Evolutionary conservation across 2,329 filamentous ascomycete genomes (phyloP), one percentile per base, ranked within the genome.

Genomic region (Talaromyces funiculosus): DNA sequence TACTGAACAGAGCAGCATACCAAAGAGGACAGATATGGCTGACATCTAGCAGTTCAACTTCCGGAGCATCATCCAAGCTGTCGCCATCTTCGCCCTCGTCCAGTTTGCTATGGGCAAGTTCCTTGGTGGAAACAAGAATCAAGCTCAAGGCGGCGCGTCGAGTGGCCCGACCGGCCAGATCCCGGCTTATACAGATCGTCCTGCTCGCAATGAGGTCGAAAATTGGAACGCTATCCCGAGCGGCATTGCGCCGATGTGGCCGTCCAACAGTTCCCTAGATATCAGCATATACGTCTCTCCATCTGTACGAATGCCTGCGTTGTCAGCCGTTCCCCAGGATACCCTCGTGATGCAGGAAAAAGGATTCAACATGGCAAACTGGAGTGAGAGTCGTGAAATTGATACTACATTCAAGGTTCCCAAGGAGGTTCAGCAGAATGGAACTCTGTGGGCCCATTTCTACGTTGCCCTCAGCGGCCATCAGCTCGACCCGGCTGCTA

Each of bases 391-490:
- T 70, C 85, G 94, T 61, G 82, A 88, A 59, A 82, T 92, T 61
- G 87, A 93, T 66, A 90, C 89, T 6, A 87, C 81, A 38, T 91
- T 99, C 71, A 77, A 81, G 3, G 86, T 97, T 3, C 93, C 94
- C 2, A 80, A 81, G 63, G 81, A 85, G 43, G 92, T 96, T 0
- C 92, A 97, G 80, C 83, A 92, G 66, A 97, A 97, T 72, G 92
- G 90, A 35, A 97, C 93, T 1, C 83, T 99, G 9, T 97, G 90
- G 86, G 93, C 90, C 2, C 94, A 99, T 74, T 95, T 97, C 75
- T 96, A 92, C 69, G 80, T 97, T 63, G 90, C 86, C 10, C 84
- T 96, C 65, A 78, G 86, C 9, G 93, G 92, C 57, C 84, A 85
- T 62, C 81, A 84, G 60, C 78, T 96, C 33, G 93, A 97, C 69